Conservation (phyloP, 2,329 filamentous ascomycete species). For the Aspergillus sojae region DNA sequence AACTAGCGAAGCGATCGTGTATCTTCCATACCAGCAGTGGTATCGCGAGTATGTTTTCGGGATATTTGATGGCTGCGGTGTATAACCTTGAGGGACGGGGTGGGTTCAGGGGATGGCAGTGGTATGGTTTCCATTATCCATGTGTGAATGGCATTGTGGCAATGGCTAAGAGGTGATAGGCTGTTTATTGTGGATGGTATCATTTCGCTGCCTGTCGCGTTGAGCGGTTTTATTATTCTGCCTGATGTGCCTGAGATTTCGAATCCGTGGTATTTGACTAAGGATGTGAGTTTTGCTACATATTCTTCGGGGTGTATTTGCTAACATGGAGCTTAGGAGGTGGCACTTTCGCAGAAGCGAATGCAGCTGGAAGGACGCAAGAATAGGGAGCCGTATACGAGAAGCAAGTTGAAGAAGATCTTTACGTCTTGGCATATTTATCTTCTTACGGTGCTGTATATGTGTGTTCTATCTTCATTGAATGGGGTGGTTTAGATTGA, state of each 20-base stretch:
- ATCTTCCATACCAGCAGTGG: conserved; percentile 55
- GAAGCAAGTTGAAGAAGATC: conserved; percentile 60
- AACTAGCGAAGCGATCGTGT: conserved; percentile 55
- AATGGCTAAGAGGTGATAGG: conserved; percentile 25
- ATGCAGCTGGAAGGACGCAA: conserved; percentile 55
- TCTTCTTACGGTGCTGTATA: conserved; percentile 59
- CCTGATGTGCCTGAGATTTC: conserved; percentile 57
- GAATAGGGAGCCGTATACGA: conserved; percentile 50
- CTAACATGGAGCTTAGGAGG: conserved; percentile 34
- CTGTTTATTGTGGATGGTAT: conserved; percentile 58
- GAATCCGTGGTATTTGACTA: conserved; percentile 52
- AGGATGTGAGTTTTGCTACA: conserved; percentile 30
- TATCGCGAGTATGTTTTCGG: conserved; percentile 48
- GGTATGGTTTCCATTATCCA: conserved; percentile 22
- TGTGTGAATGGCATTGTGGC: not conserved
- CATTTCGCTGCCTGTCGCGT: conserved; percentile 56
- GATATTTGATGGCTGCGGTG: conserved; percentile 59
- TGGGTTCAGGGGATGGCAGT: conserved; percentile 59
- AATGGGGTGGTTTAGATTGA: not conserved
- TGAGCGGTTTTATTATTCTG: conserved; percentile 52
- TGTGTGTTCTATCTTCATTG: conserved; percentile 37
- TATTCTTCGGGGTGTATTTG: no score
- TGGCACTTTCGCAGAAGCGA: conserved; percentile 50
- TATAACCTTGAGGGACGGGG: conserved; percentile 52
- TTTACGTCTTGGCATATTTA: conserved; percentile 69